Evolutionary conservation across 2,329 filamentous ascomycete genomes (phyloP), one percentile per base, ranked within the genome.

Genomic region (Lasiodiplodia theobromae): DNA sequence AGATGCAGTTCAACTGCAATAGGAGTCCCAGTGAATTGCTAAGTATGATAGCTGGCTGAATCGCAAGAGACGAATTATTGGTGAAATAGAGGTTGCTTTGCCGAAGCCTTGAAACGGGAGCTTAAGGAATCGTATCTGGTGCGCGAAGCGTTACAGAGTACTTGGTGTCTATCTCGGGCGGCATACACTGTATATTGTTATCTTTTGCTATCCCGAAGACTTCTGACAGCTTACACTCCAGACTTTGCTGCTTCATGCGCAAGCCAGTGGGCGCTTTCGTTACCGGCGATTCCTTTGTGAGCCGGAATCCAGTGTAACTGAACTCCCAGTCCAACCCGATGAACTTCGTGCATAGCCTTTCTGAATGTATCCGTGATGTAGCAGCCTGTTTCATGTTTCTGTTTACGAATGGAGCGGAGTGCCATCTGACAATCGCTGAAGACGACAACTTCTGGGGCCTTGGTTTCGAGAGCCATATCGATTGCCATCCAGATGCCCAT

Each of bases 401-500:
- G 12, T 11, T 47, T 21, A 2, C 21, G 57, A 10, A 60, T 60
- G 7, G 40, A 8, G 5, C 18, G 14, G 21, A 60, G 57, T 3
- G 57, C 37, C 1, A n/a, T n/a, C 23, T 60, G 38, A 37, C 57
- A 28, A 60, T 60, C 57, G 16, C 37, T 60, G 38, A 60, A 60
- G 28, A 60, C 21, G 4, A 47, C 37, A 12, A 31, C 34, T 21
- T 60, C 7, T 23, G 2, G 34, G 21, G 37, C 21, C 10, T 47
- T 16, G 57, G 37, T 11, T 25, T 18, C 7, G 8, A 18, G 23
- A 16, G 37, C 57, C 10, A 60, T 47, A 6, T 31, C 25, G 14
- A 60, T 10, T 25, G 57, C 57, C 57, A 60, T 60, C 37, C 21
- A 60, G n/a, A 60, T 16, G 44, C 37, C 57, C 25, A 60, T 47